These are phyloP conservation scores for Lachnellula arida DNA, from an alignment of 2,329 filamentous ascomycete species.

Conservation along the genomic window DNA sequence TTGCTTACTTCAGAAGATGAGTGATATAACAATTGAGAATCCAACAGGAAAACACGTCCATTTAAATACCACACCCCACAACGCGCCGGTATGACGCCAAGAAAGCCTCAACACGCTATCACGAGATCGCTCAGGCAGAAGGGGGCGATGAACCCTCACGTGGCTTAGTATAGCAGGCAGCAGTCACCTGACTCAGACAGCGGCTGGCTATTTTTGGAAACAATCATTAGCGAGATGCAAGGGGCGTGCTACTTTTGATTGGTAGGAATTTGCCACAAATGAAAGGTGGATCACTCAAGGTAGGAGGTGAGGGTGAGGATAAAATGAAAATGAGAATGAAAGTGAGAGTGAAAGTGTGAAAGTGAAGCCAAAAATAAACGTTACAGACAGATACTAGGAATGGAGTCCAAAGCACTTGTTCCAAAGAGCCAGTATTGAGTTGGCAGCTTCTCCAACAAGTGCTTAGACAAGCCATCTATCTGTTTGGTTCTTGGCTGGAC, in stretches of 20 bases:
- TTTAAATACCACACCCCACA: background rate
- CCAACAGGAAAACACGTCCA: background rate
- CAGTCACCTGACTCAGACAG: constrained; percentile 3
- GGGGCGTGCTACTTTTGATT: background rate
- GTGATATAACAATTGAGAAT: background rate
- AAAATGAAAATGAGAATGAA: background rate
- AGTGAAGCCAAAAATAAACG: no score
- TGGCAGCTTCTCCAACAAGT: no score
- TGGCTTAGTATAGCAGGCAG: constrained; percentile 8
- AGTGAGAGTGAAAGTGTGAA: background rate
- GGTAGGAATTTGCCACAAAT: background rate
- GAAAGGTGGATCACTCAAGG: background rate
- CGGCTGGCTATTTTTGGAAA: background rate
- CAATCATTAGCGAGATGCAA: background rate
- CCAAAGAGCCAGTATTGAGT: no score
- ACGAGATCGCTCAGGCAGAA: constrained; percentile 12
- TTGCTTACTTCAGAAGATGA: background rate
- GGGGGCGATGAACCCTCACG: constrained; percentile 9
- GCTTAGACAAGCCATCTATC: no score
- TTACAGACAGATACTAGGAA: no score
- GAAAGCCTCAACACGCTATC: constrained; percentile 14
- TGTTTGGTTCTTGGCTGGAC: no score
- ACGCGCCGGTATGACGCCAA: constrained; percentile 16
- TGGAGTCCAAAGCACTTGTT: no score
- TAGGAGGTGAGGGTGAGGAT: background rate